Conservation (phyloP, 352 stramenopile species). For the Phytophthora sojae region DNA sequence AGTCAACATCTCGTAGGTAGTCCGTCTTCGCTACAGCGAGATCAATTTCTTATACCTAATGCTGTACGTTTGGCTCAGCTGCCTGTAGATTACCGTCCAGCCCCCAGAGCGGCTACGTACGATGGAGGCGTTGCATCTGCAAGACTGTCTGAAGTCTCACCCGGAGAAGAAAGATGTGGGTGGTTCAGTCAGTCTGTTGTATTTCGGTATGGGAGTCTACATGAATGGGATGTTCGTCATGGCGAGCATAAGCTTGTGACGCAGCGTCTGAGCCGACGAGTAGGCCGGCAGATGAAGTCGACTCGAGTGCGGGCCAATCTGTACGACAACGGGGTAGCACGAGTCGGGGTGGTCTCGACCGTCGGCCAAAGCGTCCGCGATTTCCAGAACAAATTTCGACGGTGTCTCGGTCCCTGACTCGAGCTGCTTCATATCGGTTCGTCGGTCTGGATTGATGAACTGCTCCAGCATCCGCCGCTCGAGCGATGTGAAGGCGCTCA, state of each 20-base stretch:
- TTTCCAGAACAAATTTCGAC: slow-evolving; percentile 48
- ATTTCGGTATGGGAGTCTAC: background rate
- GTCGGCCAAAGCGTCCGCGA: slow-evolving; percentile 50
- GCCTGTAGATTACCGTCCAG: background rate
- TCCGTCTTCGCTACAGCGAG: background rate
- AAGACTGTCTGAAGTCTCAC: too few relatives aligned
- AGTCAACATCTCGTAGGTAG: background rate
- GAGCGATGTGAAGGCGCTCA: slow-evolving; percentile 50
- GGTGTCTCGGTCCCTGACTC: background rate
- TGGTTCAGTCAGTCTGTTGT: background rate
- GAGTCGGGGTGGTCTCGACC: slow-evolving; percentile 60
- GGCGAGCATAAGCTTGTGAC: slow-evolving; percentile 65
- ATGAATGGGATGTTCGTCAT: slow-evolving; percentile 47
- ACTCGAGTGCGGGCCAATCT: slow-evolving; percentile 32
- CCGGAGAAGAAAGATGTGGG: too few relatives aligned
- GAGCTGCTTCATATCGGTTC: slow-evolving; percentile 13
- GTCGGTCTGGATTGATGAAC: slow-evolving; percentile 51
- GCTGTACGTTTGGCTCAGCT: background rate
- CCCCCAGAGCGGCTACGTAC: too few relatives aligned
- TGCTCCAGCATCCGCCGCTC: slow-evolving; percentile 51
- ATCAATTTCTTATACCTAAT: background rate
- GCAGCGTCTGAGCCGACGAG: slow-evolving; percentile 51
- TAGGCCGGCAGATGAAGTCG: slow-evolving; percentile 72
- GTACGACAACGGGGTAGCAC: slow-evolving; percentile 64
- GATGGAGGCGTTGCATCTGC: too few relatives aligned